A percentile compares a stretch with the other conserved stretches of the same genome.
phyloP scores from a whole-genome alignment of 2,329 filamentous ascomycete genomes.

The Byssoonygena ceratinophila region DNA sequence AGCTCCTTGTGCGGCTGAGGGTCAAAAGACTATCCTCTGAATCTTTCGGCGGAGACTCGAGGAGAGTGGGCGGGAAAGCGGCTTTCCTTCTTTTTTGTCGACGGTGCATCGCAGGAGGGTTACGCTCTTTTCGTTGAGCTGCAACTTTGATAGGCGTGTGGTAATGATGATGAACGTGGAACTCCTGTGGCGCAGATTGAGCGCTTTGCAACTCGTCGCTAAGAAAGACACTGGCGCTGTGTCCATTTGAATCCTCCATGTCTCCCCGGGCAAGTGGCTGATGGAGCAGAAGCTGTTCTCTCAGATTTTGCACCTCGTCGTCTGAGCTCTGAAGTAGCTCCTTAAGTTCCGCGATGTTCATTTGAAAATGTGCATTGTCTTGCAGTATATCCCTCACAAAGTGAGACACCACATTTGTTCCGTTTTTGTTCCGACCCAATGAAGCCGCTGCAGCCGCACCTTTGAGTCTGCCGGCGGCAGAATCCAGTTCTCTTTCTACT shows the following conservation, averaged over 20 bases:
- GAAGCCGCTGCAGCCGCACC: constrained; percentile 64
- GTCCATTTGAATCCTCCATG: constrained; percentile 10
- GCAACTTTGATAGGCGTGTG: constrained; percentile 53
- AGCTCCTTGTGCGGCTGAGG: constrained; percentile 24
- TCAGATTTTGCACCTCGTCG: constrained; percentile 77
- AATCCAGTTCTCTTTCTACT: constrained; percentile 71
- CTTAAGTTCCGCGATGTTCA: constrained; percentile 79
- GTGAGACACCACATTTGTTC: constrained; percentile 71
- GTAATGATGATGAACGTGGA: constrained; percentile 93
- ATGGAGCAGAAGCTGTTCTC: constrained; percentile 61
- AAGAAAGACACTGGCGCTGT: constrained; percentile 45
- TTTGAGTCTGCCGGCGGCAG: constrained; percentile 68
- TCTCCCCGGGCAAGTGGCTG: constrained; percentile 49
- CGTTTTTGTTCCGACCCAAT: constrained; percentile 48
- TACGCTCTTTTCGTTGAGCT: constrained; percentile 45
- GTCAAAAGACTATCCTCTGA: constrained; percentile 11
- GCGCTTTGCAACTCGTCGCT: constrained; percentile 58
- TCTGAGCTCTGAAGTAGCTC: constrained; percentile 88
- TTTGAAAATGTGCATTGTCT: constrained; percentile 87
- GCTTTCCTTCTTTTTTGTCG: constrained; percentile 64
- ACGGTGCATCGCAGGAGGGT: constrained; percentile 33
- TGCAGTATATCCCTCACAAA: constrained; percentile 93
- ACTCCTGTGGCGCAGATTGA: constrained; percentile 51
- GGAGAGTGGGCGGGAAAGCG: constrained; percentile 42
- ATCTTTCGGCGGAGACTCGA: constrained; percentile 26